Conservation (phyloP, 1,284 basidiomycete species). For the Earliella scabrosa region DNA sequence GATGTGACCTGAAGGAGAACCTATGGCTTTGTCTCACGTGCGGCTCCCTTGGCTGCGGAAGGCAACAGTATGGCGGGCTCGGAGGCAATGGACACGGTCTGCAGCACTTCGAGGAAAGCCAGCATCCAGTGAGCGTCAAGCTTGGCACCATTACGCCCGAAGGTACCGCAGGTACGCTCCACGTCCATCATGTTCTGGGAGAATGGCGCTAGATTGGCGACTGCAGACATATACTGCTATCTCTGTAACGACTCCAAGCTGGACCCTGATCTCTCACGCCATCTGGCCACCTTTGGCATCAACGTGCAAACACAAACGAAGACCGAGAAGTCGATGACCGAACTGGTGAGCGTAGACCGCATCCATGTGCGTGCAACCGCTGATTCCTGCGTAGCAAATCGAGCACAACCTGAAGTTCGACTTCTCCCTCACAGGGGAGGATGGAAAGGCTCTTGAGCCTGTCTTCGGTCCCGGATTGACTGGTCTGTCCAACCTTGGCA, state of each 20-base stretch:
- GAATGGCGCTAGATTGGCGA: background rate
- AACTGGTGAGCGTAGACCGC: constrained; percentile 62
- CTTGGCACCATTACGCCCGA: constrained; percentile 97
- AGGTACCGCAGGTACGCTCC: constrained; percentile 75
- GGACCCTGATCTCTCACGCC: constrained; percentile 79
- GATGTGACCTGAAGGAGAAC: constrained; percentile 86
- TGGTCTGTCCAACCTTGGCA: constrained; percentile 92
- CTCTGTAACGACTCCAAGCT: constrained; percentile 86
- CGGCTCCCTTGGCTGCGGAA: constrained; percentile 93
- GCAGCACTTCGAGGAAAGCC: constrained; percentile 76
- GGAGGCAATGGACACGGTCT: constrained; percentile 94
- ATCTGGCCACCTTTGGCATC: constrained; percentile 88
- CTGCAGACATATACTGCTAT: constrained; percentile 92
- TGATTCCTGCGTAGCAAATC: constrained; percentile 72
- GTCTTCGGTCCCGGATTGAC: constrained; percentile 90
- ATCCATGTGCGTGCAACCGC: background rate
- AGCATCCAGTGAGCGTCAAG: constrained; percentile 90
- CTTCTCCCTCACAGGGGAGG: constrained; percentile 91
- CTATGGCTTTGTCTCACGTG: constrained; percentile 96
- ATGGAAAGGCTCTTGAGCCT: constrained; percentile 88
- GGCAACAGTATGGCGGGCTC: constrained; percentile 84
- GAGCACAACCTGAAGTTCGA: constrained; percentile 97
- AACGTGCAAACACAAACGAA: constrained; percentile 85
- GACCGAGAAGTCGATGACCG: constrained; percentile 98
- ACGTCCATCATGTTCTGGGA: background rate